Evolutionary conservation across 805 yeast genomes (phyloP), one percentile per base, ranked within the genome.

Genomic region (Candida insectorum): DNA sequence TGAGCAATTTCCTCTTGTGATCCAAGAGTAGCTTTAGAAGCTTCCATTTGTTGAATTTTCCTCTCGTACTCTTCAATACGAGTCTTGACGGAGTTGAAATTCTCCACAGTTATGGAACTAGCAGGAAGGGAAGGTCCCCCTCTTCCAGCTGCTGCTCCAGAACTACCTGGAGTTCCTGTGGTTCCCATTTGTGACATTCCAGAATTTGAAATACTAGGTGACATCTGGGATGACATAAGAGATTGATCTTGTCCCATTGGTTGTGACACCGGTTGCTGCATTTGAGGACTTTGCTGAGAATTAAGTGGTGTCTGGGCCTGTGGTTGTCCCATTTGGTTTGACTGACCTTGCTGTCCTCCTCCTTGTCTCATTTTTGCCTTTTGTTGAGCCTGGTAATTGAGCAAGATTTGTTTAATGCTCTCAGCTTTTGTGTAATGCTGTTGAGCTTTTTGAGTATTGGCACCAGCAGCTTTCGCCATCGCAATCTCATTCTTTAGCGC

Each of bases 341-440:
- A 29, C 23, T 33, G 38, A 16, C 16, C 26, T 26, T 19, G 25
- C 12, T 17, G 10, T 11, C 10, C 23, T 8, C 23, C 23, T 8
- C 23, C 23, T 26, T 27, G 29, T 16, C 34, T 37, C 30, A 34
- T 26, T 36, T 41, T 44, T 3, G 50, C 62, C 24, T 49, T 48
- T 47, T 71, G 68, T 41, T 74, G 76, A 8, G 65, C 66, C 40
- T 71, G 75, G 47, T 73, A 77, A 35, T 72, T 74, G 31, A 79
- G 61, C 48, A 82, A 63, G 21, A 81, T 65, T 28, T 73, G 74
- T 51, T 77, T 80, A 42, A 82, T 77, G 34, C 71, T 72, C 27
- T 81, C 78, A 3, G 86, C 87, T 41, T 74, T 76, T 39, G 66
- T 67, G 45, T 75, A 58, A 45, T 81, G 81, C 41, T 77, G 79